A percentile compares a stretch with the other conserved stretches of the same genome.
Evolutionary conservation across 1,139 yeast species (phyloP).

Genomic region (Protomyces gravidus): DNA sequence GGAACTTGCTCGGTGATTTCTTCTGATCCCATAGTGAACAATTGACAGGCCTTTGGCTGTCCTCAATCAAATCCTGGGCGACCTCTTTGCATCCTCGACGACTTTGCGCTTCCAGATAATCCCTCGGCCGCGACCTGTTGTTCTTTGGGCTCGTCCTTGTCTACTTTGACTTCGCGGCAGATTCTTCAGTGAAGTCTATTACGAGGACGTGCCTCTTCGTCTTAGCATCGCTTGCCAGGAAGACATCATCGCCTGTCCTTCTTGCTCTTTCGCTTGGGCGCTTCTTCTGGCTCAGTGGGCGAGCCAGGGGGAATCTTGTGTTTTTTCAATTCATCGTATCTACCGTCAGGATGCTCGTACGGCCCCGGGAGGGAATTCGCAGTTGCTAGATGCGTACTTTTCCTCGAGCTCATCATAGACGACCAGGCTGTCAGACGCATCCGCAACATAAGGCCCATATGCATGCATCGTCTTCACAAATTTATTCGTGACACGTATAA

Average conservation of each 20-base stretch:
- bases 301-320: neutral
- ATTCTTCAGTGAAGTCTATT: neutral
- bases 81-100: neutral
- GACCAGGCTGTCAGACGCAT: slow-evolving; percentile 7
- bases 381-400: neutral
- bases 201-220: too few species aligned
- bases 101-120: neutral
- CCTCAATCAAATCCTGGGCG: neutral
- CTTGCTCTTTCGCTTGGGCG: neutral
- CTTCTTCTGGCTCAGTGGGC: neutral
- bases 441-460: neutral
- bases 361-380: neutral
- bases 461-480: slow-evolving; percentile 14
- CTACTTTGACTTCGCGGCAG: neutral
- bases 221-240: neutral
- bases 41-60: neutral
- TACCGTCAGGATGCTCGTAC: neutral
- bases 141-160: neutral
- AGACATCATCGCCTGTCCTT: neutral
- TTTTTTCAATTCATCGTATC: neutral
- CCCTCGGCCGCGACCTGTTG: too few species aligned
- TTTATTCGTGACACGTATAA: slow-evolving; percentile 12
- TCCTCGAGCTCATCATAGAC: slow-evolving; percentile 4
- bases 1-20: neutral
- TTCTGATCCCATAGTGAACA: neutral